Base-by-base conservation (phyloP, 352 stramenopile species). In the Phytophthora colocasiae region DNA sequence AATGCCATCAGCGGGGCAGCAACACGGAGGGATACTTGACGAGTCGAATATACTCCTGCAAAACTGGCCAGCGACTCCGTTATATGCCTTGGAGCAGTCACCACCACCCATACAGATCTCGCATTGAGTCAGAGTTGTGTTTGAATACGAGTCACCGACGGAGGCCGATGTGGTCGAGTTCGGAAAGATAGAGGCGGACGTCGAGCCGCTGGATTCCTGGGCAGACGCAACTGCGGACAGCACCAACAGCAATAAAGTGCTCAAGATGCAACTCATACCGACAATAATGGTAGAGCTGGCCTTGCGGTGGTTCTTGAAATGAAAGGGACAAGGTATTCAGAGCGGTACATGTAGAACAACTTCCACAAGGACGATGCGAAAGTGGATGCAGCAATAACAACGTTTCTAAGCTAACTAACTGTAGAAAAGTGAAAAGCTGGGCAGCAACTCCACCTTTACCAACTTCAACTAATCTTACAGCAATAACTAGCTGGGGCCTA, bases 71-170 rank as follows among this genome's bases (percentile, higher is more conserved):
- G 73, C 62, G 1, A 34, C 46, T 19, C 58, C 73, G 32, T 87
- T 63, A 66, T 81, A 92, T 14, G 81, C 83, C 49, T 71, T 43
- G n/a, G 55, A 67, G 66, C 83, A 92, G 41, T 82, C 65, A 22
- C 66, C 70, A 2, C 69, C 55, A 51, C 85, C 78, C 22, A 73
- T 71, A 54, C 82, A 91, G 55, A 88, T 68, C 66, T 91, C 73
- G 52, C 82, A 89, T 36, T 76, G 49, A 3, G 66, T 67, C 49
- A 57, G 47, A 8, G 61, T 54, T 12, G 51, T 62, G 59, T 17
- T 50, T 17, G 53, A 56, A 0, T 38, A 63, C 11, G 56, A 58
- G 17, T 61, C 66, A 22, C 22, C 22, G 22, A 22, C 22, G 36
- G 46, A 50, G 11, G 58, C 11, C 9, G 61, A 58, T 22, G 22